Percentiles rank a stretch among this genome's conserved stretches.
Conservation (phyloP, 2,329 filamentous ascomycete genomes). For the Cladosporium cucumerinum region DNA sequence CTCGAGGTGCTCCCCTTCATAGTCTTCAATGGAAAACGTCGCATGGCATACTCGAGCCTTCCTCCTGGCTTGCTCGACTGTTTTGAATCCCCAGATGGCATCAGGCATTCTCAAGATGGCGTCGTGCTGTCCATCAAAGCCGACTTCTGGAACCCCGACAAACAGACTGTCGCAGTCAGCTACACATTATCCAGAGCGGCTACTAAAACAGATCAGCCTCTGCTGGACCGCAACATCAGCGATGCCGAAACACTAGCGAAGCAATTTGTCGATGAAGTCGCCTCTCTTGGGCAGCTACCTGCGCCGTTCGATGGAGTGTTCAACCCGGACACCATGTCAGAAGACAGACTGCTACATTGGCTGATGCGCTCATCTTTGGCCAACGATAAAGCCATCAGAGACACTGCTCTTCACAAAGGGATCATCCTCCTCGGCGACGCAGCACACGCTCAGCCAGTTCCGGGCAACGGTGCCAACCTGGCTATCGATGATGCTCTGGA, state of each 20-base stretch:
- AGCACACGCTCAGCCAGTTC: constrained; percentile 39
- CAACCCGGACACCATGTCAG: constrained; percentile 29
- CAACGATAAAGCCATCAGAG: constrained; percentile 23
- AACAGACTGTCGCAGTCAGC: constrained; percentile 33
- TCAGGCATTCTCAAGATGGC: constrained; percentile 21
- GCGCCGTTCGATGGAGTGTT: constrained; percentile 36
- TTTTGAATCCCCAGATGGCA: constrained; percentile 18
- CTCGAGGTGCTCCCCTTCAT: constrained; percentile 38
- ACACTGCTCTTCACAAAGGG: constrained; percentile 24
- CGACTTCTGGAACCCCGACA: constrained; percentile 20
- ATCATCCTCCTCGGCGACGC: constrained; percentile 41
- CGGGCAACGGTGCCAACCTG: constrained; percentile 42
- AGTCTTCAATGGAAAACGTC: constrained; percentile 36
- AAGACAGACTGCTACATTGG: constrained; percentile 41
- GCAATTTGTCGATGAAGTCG: constrained; percentile 37
- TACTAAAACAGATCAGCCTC: constrained; percentile 27
- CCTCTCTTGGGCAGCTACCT: constrained; percentile 25
- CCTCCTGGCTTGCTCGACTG: constrained; percentile 1
- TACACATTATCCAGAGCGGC: constrained; percentile 41
- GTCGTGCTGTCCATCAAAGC: constrained; percentile 35
- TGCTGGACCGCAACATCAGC: constrained; percentile 33
- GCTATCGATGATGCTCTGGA: constrained; percentile 39
- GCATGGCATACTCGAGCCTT: constrained; percentile 22
- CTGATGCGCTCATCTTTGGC: constrained; percentile 39
- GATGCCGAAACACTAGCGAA: constrained; percentile 36